These are phyloP conservation scores for Orbilia brochopaga DNA, from an alignment of 2,329 filamentous ascomycete genomes.

Conservation along the genomic window DNA sequence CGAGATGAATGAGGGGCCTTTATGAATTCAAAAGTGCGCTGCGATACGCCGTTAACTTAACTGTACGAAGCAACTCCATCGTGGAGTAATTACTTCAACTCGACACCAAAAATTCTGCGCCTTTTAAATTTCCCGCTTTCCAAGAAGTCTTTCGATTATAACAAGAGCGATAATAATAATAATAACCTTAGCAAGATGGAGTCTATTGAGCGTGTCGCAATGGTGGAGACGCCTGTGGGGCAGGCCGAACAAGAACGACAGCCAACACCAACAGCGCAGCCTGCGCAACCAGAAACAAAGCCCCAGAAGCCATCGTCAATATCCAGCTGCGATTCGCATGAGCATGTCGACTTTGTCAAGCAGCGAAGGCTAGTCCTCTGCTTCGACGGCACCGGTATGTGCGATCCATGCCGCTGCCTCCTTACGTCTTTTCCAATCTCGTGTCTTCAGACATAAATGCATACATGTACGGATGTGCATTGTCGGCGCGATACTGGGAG, in stretches of 20 bases:
- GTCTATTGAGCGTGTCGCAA: constrained; percentile 48
- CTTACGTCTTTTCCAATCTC: background rate
- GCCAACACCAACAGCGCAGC: background rate
- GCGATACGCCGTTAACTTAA: background rate
- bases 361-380: constrained; percentile 61
- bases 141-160: no score
- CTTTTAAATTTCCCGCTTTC: no score
- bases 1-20: constrained; percentile 10
- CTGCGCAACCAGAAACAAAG: constrained; percentile 16
- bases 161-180: no score
- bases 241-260: background rate
- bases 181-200: no score
- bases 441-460: background rate
- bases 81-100: no score
- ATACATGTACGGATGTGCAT: background rate
- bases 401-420: constrained; percentile 22
- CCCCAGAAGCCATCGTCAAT: constrained; percentile 38
- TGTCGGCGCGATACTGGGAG: background rate
- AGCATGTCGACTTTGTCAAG: constrained; percentile 38
- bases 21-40: background rate
- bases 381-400: constrained; percentile 63
- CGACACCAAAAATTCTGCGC: no score
- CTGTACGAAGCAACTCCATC: no score
- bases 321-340: constrained; percentile 41
- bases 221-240: constrained; percentile 46